phyloP scores from a whole-genome alignment of 2,329 filamentous ascomycete species.

The Trichoderma hamatum region DNA sequence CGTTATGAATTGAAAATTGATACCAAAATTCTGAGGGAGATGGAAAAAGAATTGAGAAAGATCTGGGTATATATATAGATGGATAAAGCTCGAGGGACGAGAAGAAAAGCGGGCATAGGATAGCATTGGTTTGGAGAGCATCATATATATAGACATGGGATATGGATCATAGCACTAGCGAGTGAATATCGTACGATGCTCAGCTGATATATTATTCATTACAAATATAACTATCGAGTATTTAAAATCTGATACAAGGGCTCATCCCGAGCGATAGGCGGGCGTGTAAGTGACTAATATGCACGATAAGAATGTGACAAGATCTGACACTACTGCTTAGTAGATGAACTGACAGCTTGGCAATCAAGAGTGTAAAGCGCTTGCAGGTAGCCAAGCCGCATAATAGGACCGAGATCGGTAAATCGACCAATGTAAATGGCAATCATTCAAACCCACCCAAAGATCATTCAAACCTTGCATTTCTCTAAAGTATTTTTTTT shows the following conservation, averaged over 20 bases:
- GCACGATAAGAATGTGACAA: not conserved
- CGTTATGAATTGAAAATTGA: slow-evolving; percentile 18
- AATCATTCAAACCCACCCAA: not conserved
- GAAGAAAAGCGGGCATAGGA: not conserved
- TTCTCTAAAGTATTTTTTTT: not conserved
- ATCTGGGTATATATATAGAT: not conserved
- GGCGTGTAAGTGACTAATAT: not conserved
- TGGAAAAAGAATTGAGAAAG: not conserved
- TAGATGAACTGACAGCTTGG: not conserved
- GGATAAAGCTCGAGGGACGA: not conserved
- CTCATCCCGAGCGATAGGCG: not conserved
- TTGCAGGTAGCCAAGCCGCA: not conserved
- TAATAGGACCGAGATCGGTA: not conserved
- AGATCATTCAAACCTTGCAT: not conserved
- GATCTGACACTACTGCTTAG: not conserved
- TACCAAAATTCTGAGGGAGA: slow-evolving; percentile 11
- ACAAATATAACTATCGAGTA: not conserved
- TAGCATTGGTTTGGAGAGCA: not conserved
- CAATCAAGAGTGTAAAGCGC: not conserved
- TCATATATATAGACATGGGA: not conserved
- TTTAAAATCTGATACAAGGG: not conserved
- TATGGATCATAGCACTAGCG: not conserved
- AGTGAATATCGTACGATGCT: slow-evolving; percentile 6
- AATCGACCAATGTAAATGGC: not conserved
- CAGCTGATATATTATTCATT: not conserved